These are phyloP conservation scores for Insectozyma bohioensis DNA, from an alignment of 1,139 yeast species.

Conservation along the genomic window DNA sequence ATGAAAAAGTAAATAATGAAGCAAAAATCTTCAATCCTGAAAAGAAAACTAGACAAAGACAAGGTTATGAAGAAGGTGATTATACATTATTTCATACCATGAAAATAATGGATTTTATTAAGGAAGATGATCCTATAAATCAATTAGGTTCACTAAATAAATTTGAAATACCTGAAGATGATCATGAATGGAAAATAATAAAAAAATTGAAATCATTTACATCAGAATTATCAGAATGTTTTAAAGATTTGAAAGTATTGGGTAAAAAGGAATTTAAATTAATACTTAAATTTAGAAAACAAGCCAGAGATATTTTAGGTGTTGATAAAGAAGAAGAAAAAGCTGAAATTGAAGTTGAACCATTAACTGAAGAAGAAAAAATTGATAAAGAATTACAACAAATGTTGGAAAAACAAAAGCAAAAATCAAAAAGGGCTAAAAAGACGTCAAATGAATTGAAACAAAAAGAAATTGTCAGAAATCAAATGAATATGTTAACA, in stretches of 20 bases:
- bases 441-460: constrained; percentile 79
- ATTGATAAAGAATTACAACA: constrained; percentile 81
- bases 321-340: constrained; percentile 55
- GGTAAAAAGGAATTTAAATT: constrained; percentile 91
- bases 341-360: constrained; percentile 58
- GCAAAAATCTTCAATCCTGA: constrained; percentile 94
- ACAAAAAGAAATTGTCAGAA: constrained; percentile 84
- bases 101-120: constrained; percentile 77
- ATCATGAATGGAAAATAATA: constrained; percentile 71
- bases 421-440: constrained; percentile 73
- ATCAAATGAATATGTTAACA: constrained; percentile 96
- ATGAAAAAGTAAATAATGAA: constrained; percentile 78
- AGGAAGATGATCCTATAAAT: constrained; percentile 78
- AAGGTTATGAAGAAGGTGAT: constrained; percentile 95
- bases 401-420: constrained; percentile 69
- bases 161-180: constrained; percentile 52
- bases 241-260: constrained; percentile 87
- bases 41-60: constrained; percentile 80
- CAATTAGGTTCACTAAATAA: constrained; percentile 71
- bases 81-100: constrained; percentile 71
- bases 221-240: constrained; percentile 73
- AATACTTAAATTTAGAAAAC: constrained; percentile 83
- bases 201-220: constrained; percentile 75
- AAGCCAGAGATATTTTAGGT: constrained; percentile 77
- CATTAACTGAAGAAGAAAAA: constrained; percentile 82